These are phyloP conservation scores for Phaeosphaeriaceae sp. DNA, from an alignment of 2,329 filamentous ascomycete species.

Conservation along the genomic window DNA sequence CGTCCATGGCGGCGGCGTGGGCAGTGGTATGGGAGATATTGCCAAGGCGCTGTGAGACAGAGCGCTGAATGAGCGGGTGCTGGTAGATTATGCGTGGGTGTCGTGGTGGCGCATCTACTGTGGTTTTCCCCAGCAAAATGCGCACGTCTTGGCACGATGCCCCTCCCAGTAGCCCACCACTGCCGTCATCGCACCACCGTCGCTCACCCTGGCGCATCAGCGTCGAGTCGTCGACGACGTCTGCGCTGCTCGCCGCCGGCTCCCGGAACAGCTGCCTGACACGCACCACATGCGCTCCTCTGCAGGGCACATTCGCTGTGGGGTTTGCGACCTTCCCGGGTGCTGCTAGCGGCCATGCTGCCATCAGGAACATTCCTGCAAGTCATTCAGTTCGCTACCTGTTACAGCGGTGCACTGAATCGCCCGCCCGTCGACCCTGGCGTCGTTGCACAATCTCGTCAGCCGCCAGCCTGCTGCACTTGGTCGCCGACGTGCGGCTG, in stretches of 20 bases:
- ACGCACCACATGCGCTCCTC: conserved; percentile 18
- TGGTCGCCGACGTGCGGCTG: conserved; percentile 5
- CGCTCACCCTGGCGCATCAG: not conserved
- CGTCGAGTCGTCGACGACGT: no score
- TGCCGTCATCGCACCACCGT: not conserved
- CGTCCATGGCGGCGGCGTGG: conserved; percentile 45
- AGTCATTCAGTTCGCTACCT: conserved; percentile 12
- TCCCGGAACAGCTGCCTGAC: conserved; percentile 8
- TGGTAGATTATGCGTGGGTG: no score
- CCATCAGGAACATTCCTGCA: conserved; percentile 15
- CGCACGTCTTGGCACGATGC: conserved; percentile 6
- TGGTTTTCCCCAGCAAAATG: conserved; percentile 10
- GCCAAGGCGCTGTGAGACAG: not conserved
- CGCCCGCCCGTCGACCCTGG: not conserved
- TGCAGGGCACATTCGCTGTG: conserved; percentile 26
- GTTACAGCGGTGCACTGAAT: not conserved
- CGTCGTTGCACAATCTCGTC: conserved; percentile 5
- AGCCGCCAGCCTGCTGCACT: conserved; percentile 1
- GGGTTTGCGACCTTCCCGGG: not conserved
- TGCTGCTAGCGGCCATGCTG: conserved; percentile 8
- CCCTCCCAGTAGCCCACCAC: conserved; percentile 1
- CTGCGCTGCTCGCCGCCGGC: conserved; percentile 16
- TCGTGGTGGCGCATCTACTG: conserved; percentile 1
- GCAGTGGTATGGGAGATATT: not conserved
- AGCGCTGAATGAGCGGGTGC: not conserved